phyloP scores from a whole-genome alignment of 352 stramenopile genomes.

The Aphanomyces stellatus region DNA sequence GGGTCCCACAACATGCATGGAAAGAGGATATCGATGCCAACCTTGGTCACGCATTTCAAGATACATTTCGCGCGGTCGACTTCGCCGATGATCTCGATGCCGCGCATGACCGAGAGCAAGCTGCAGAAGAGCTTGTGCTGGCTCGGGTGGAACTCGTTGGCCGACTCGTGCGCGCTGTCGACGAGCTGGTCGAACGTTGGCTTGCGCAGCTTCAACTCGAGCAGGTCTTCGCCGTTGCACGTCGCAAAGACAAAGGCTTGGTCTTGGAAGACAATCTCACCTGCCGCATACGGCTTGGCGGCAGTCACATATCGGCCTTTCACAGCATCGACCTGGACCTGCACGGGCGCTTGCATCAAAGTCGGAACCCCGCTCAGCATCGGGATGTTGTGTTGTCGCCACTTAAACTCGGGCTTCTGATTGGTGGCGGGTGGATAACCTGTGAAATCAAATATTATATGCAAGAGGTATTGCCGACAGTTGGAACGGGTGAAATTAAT shows the following conservation, averaged over 20 bases:
- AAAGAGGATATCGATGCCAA: too few relatives aligned
- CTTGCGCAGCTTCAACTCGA: constrained; percentile 30
- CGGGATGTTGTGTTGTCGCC: too few relatives aligned
- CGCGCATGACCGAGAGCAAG: constrained; percentile 44
- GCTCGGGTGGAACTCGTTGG: constrained; percentile 32
- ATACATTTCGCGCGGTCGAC: constrained; percentile 52
- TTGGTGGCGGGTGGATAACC: too few relatives aligned
- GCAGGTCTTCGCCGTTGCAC: constrained; percentile 48
- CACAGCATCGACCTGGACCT: background rate
- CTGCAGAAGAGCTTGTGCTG: constrained; percentile 31
- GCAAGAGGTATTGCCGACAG: too few relatives aligned
- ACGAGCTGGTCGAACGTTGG: constrained; percentile 17
- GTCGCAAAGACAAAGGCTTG: constrained; percentile 58
- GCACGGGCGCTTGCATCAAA: background rate
- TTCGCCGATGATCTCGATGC: constrained; percentile 52
- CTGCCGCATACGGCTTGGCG: constrained; percentile 30
- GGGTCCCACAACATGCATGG: too few relatives aligned
- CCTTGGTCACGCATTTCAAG: constrained; percentile 56
- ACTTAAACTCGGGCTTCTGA: too few relatives aligned
- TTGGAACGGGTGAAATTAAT: too few relatives aligned
- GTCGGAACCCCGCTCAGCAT: background rate
- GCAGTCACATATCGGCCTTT: background rate
- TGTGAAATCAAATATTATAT: too few relatives aligned
- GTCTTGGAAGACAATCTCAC: constrained; percentile 68
- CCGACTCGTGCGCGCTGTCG: constrained; percentile 33